phyloP scores from a whole-genome alignment of 2,329 filamentous ascomycete species.

The Fusarium sp. region DNA sequence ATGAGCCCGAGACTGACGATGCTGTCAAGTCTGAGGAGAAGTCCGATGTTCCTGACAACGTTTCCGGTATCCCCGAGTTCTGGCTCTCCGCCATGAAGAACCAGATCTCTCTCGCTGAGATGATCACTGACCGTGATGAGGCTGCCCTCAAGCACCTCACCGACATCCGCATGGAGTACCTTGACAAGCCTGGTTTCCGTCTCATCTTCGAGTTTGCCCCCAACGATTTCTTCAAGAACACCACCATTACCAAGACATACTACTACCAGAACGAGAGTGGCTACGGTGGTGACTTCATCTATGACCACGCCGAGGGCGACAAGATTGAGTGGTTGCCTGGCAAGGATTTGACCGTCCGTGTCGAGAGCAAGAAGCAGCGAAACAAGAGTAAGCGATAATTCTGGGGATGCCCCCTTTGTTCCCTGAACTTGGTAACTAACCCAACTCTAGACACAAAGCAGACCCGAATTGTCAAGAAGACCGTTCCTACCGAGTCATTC shows the following conservation, averaged over 20 bases:
- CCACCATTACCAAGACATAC: constrained; percentile 97
- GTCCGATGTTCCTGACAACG: constrained; percentile 64
- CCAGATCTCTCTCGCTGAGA: constrained; percentile 94
- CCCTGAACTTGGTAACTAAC: constrained; percentile 7
- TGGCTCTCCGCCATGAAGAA: constrained; percentile 99
- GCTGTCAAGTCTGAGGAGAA: constrained; percentile 68
- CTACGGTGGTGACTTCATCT: constrained; percentile 99
- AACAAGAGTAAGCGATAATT: constrained; percentile 85
- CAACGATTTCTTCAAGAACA: constrained; percentile 98
- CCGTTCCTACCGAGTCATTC: constrained; percentile 97
- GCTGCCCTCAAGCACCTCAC: constrained; percentile 87
- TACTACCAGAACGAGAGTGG: constrained; percentile 99
- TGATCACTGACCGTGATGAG: constrained; percentile 98
- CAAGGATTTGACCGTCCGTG: constrained; percentile 91
- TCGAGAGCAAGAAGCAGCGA: constrained; percentile 99
- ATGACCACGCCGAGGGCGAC: constrained; percentile 97
- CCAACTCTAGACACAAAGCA: constrained; percentile 88
- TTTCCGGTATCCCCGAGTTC: constrained; percentile 95
- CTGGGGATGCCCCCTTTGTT: background rate
- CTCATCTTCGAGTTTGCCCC: constrained; percentile 96
- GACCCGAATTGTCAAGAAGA: constrained; percentile 98
- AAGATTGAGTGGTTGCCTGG: constrained; percentile 97
- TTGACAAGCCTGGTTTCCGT: constrained; percentile 97
- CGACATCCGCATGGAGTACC: constrained; percentile 99
- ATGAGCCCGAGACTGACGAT: constrained; percentile 79